Evolutionary conservation across 2,329 filamentous ascomycete species (phyloP).

Genomic region (Arthrocladium fulminans): DNA sequence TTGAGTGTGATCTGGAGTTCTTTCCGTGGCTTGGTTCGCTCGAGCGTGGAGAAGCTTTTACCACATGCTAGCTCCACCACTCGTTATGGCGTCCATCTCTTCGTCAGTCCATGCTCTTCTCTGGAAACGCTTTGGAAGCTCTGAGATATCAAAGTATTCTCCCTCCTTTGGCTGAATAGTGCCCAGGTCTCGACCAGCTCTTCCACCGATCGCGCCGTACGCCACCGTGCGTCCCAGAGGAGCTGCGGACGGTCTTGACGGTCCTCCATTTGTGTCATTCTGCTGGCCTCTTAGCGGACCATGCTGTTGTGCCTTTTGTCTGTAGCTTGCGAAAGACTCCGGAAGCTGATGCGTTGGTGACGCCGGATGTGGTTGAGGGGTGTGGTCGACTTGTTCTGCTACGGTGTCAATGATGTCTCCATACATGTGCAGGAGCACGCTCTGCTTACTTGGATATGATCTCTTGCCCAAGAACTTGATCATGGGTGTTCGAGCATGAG

Average conservation of each 20-base stretch:
- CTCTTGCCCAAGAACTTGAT: conserved; percentile 44
- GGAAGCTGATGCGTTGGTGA: conserved; percentile 48
- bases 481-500: conserved; percentile 36
- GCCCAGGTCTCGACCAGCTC: conserved; percentile 62
- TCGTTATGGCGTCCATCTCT: conserved; percentile 95
- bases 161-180: conserved; percentile 62
- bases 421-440: too few relatives aligned
- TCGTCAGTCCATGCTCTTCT: conserved; percentile 62
- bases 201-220: conserved; percentile 46
- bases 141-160: conserved; percentile 76
- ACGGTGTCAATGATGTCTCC: conserved; percentile 9
- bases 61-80: conserved; percentile 67
- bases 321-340: conserved; percentile 54
- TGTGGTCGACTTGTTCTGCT: conserved; percentile 42
- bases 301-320: conserved; percentile 56
- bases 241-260: conserved; percentile 13
- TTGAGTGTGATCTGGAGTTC: too few relatives aligned
- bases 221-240: conserved; percentile 19
- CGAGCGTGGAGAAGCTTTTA: conserved; percentile 22
- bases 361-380: conserved; percentile 53
- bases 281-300: conserved; percentile 42
- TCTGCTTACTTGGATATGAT: conserved; percentile 37
- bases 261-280: conserved; percentile 24
- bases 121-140: conserved; percentile 78
- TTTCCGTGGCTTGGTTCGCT: neutral